Base-by-base conservation (phyloP, 352 stramenopile species). In the Globisporangium alternatum region DNA sequence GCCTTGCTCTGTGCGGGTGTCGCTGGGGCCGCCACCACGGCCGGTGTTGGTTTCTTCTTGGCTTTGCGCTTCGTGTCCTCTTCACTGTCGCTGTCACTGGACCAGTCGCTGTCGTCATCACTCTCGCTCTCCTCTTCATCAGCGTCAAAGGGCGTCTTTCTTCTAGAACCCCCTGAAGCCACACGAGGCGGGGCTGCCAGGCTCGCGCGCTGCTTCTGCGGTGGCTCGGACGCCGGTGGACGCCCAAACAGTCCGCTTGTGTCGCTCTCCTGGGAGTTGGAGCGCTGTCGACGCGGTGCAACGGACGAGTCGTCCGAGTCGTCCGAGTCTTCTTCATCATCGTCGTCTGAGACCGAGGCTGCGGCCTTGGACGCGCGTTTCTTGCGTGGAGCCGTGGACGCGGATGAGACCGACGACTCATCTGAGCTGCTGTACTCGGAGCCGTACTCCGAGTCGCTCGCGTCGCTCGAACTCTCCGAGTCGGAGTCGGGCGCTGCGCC, bases 361-460 rank as follows among this genome's bases (percentile, higher is more conserved):
- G 43, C 28, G 13, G 25, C 28, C 12, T 53, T 48, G 4, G 74
- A 72, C 1, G 51, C 53, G 19, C 57, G 65, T 51, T 74, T 75
- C 19, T 56, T 49, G 15, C 61, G 69, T 13, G 69, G 64, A 28
- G 21, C 63, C 8, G 47, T 64, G 25, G 60, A 61, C 8, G 69
- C 62, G 0, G 66, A 74, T 17, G 65, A 76, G 19, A 68, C 72
- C 28, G 79, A 87, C 28, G 79, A 87, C 21, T 82, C 77, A 52
- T 91, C 81, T 19, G 78, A 90, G 62, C 80, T 90, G 66, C 81
- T 89, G 60, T 90, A 89, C 2, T 78, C 86, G 13, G 82, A 90
- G 1, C 58, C 76, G 41, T 62, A 62, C 22, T 62, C 56, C 17
- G 56, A 62, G 17, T 62, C 56, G 19, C 56, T 62, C 3, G 56